phyloP scores from a whole-genome alignment of 2,329 filamentous ascomycete genomes.

The Cytospora piceae region DNA sequence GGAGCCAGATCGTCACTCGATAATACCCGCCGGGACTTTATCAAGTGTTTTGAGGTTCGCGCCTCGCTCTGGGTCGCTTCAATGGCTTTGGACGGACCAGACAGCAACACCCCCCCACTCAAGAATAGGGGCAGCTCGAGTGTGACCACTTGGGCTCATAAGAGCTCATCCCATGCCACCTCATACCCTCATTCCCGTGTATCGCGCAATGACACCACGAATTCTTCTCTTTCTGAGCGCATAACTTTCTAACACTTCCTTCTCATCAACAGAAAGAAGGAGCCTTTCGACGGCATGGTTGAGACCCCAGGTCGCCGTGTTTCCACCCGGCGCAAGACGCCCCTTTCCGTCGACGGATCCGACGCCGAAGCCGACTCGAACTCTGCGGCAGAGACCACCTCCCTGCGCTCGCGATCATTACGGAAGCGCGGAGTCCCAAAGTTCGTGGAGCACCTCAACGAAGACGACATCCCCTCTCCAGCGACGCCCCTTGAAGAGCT shows the following conservation, averaged over 20 bases:
- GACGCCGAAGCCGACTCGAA: constrained; percentile 56
- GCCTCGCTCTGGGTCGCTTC: neutral
- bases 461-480: constrained; percentile 42
- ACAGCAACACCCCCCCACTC: neutral
- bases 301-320: constrained; percentile 55
- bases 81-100: neutral
- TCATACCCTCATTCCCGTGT: neutral
- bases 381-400: constrained; percentile 49
- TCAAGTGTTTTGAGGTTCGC: neutral
- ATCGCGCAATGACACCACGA: neutral
- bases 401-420: constrained; percentile 36
- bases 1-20: neutral
- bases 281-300: constrained; percentile 64
- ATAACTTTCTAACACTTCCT: neutral
- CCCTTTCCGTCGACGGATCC: constrained; percentile 48
- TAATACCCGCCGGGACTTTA: neutral
- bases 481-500: constrained; percentile 35
- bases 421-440: constrained; percentile 54
- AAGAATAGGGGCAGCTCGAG: neutral
- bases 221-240: neutral
- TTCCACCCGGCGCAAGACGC: constrained; percentile 55
- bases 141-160: neutral
- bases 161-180: neutral
- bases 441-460: constrained; percentile 55
- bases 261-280: constrained; percentile 55